These are phyloP conservation scores for Globisporangium middletonii DNA, from an alignment of 352 stramenopile genomes.

Conservation along the genomic window DNA sequence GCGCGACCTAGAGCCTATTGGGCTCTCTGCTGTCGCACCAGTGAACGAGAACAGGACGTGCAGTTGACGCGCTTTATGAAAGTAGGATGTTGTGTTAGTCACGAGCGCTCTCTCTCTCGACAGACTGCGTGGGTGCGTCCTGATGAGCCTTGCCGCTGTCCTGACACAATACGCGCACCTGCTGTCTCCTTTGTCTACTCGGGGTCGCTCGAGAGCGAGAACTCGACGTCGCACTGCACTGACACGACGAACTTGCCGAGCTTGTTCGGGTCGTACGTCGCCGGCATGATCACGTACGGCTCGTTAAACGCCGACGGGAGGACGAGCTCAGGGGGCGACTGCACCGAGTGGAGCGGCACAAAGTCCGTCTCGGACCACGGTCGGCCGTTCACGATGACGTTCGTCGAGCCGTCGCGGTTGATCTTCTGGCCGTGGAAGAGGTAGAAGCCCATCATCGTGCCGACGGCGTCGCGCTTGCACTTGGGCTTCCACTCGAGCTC, in stretches of 20 bases:
- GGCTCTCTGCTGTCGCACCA: background rate
- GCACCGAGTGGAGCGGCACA: conserved; percentile 66
- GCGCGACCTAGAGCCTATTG: background rate
- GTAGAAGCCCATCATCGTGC: conserved; percentile 90
- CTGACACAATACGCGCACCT: background rate
- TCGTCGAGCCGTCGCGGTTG: conserved; percentile 21
- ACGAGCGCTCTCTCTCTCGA: background rate
- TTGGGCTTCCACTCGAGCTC: conserved; percentile 80
- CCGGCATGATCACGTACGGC: conserved; percentile 82
- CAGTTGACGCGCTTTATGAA: no score
- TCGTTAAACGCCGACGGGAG: conserved; percentile 72
- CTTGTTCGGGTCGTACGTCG: conserved; percentile 83
- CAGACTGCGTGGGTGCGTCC: no score
- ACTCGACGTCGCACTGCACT: conserved; percentile 80
- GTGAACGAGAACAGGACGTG: background rate
- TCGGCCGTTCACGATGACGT: conserved; percentile 61
- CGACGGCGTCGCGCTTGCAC: conserved; percentile 79
- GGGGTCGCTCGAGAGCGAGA: conserved; percentile 46
- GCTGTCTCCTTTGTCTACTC: conserved; percentile 10
- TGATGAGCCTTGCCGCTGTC: no score
- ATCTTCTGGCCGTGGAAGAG: conserved; percentile 55
- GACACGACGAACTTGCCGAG: conserved; percentile 79
- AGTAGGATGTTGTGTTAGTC: no score
- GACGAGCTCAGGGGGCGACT: conserved; percentile 59
- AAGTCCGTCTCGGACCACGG: conserved; percentile 84